phyloP scores from a whole-genome alignment of 768 basidiomycete genomes.

The Terana coerulea region DNA sequence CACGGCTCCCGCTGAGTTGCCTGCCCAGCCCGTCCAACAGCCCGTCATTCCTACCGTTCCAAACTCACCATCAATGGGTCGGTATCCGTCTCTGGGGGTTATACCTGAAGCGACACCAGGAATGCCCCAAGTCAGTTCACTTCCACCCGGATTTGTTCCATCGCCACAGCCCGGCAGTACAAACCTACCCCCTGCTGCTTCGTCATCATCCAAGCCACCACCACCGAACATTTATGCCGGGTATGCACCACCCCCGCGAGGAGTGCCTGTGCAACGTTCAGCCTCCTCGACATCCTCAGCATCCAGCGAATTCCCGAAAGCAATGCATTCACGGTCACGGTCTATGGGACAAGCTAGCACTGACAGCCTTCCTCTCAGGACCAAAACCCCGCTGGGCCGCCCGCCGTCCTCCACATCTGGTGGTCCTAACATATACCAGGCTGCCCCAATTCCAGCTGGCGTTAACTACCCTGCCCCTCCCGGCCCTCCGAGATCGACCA shows the following conservation, averaged over 20 bases:
- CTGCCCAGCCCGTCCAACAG: slow-evolving; percentile 8
- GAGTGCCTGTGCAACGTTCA: neutral
- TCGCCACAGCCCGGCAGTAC: slow-evolving; percentile 3
- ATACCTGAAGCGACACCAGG: slow-evolving; percentile 4
- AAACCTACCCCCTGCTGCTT: neutral
- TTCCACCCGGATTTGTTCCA: slow-evolving; percentile 10
- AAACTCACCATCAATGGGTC: slow-evolving; percentile 13
- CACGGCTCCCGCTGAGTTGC: slow-evolving; percentile 5
- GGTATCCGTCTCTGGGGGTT: slow-evolving; percentile 1
- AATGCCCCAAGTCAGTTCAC: slow-evolving; percentile 1
- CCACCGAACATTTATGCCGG: slow-evolving; percentile 7
- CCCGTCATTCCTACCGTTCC: slow-evolving; percentile 9
- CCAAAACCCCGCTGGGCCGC: slow-evolving; percentile 4
- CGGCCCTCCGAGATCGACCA: neutral
- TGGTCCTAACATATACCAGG: slow-evolving; percentile 3
- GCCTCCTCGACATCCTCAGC: slow-evolving; percentile 5
- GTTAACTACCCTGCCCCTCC: slow-evolving; percentile 3
- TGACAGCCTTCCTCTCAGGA: slow-evolving; percentile 1
- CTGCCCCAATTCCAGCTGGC: slow-evolving; percentile 8
- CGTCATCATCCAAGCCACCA: neutral
- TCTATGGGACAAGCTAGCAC: slow-evolving; percentile 5
- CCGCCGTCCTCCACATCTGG: slow-evolving; percentile 4
- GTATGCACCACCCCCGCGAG: neutral
- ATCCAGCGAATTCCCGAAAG: neutral
- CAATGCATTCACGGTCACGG: slow-evolving; percentile 8